Evolutionary conservation across 352 stramenopile genomes (phyloP).

Genomic region (Pythium grandisporangium): DNA sequence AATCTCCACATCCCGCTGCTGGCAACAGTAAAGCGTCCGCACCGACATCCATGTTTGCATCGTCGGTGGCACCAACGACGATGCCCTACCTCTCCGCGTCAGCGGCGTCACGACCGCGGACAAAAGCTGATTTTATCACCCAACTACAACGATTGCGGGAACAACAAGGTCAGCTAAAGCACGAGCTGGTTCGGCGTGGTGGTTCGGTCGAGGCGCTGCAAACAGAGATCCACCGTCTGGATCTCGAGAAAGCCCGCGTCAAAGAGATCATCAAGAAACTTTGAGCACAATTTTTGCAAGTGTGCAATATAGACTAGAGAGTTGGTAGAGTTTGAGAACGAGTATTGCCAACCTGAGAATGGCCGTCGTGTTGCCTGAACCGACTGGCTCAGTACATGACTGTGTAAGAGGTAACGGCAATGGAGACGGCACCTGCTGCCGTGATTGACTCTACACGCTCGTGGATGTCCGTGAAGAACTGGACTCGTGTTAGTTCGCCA

Average conservation of each 20-base stretch:
- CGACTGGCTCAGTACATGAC: background rate
- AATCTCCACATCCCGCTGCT: no score
- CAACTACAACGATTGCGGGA: constrained; percentile 12
- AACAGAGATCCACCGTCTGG: constrained; percentile 17
- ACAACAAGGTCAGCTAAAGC: constrained; percentile 4
- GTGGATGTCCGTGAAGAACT: constrained; percentile 3
- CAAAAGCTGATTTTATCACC: constrained; percentile 9
- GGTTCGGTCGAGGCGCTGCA: constrained; percentile 10
- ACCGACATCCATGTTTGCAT: constrained; percentile 8
- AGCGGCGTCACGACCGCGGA: background rate
- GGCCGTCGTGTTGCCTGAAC: no score
- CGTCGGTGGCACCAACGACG: constrained; percentile 5
- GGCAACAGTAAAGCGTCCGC: background rate
- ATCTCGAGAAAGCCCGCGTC: constrained; percentile 16
- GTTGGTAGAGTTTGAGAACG: no score
- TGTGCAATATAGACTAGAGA: background rate
- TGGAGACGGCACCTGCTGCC: constrained; percentile 10
- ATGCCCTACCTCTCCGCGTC: constrained; percentile 11
- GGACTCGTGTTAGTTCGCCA: background rate
- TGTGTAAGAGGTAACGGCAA: constrained; percentile 4
- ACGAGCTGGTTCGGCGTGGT: constrained; percentile 6
- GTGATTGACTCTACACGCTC: background rate
- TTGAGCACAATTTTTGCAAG: background rate
- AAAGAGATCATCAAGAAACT: constrained; percentile 15
- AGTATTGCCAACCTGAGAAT: no score